Percentiles rank a stretch among this genome's conserved stretches.
These are phyloP conservation scores for Suillus plorans DNA, from an alignment of 768 basidiomycete genomes.

Conservation along the genomic window DNA sequence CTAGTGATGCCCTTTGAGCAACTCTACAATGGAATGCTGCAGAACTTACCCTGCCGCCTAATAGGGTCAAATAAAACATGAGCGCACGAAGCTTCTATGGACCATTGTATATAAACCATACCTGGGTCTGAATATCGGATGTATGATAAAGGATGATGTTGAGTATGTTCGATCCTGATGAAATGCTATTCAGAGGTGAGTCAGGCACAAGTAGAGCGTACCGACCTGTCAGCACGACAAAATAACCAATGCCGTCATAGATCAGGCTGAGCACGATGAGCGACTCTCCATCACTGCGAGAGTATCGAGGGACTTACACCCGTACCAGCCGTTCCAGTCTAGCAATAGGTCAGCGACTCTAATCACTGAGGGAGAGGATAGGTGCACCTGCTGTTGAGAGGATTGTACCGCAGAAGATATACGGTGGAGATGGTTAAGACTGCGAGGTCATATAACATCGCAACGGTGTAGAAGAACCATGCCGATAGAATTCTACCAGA, in stretches of 20 bases:
- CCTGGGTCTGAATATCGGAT: conserved; percentile 41
- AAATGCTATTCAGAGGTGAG: conserved; percentile 30
- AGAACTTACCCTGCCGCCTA: conserved; percentile 52
- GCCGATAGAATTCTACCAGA: conserved; percentile 35
- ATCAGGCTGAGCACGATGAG: conserved; percentile 51
- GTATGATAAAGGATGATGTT: conserved; percentile 52
- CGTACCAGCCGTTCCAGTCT: conserved; percentile 27
- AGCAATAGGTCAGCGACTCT: conserved; percentile 6
- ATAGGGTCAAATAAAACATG: conserved; percentile 7
- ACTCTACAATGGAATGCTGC: background rate
- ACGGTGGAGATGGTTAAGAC: conserved; percentile 49
- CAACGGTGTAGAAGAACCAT: conserved; percentile 59
- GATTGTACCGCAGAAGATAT: conserved; percentile 49
- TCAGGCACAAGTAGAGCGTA: background rate
- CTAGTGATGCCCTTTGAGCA: conserved; percentile 14
- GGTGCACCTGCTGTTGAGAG: conserved; percentile 25
- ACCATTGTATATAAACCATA: conserved; percentile 30
- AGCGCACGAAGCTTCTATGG: conserved; percentile 8
- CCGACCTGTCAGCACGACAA: conserved; percentile 54
- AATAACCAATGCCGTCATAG: conserved; percentile 68
- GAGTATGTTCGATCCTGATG: conserved; percentile 47
- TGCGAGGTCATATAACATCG: conserved; percentile 57
- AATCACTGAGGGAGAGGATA: background rate
- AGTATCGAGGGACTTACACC: conserved; percentile 21
- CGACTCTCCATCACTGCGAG: conserved; percentile 7